Evolutionary conservation across 2,329 filamentous ascomycete species (phyloP), one percentile per base, ranked within the genome.

Genomic region (Fusarium domesticum): DNA sequence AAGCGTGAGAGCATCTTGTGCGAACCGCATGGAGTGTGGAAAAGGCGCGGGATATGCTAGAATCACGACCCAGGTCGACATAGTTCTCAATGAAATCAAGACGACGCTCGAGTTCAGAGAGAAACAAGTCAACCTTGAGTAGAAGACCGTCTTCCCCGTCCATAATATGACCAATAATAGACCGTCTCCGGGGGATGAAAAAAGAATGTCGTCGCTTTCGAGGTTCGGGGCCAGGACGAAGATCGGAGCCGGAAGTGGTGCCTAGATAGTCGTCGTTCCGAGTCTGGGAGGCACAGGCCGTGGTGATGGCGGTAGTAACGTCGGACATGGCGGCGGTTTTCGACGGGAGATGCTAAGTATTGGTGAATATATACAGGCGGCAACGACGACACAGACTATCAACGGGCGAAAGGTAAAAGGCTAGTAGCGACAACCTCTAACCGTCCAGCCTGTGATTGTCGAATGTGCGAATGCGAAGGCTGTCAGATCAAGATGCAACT

Each of bases 21-120:
- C 91, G 84, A 18, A 98, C 91, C 6, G 89, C 84, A 61, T 92
- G 85, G 2, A 98, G 74, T 0, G 91, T 95, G 14, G 84, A 77
- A 68, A 95, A 95, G 16, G 92, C 89, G 54, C 88, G 82, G 34
- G 87, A 84, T 43, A 97, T 83, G 60, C 89, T 87, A 35, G 85
- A 78, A 65, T 98, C 93, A 56, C 95, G 78, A 50, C 85, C 85
- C 47, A 90, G 70, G 61, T 95, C 89, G 52, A 88, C 85, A 62
- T 95, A 96, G 52, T 81, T 83, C 68, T 98, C 93, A 36, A 97
- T 78, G 66, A 89, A 87, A 61, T 95, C 90, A 36, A 98, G 75
- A 42, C 92, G 83, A 54, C 86, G 80, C 68, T 95, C 91, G 34
- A 98, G 77, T 64, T 97, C 90, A 31, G 84, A 78, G 43, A 98